A percentile compares a stretch with the other conserved stretches of the same genome.
These are phyloP conservation scores for Leptographium flavum DNA, from an alignment of 2,329 filamentous ascomycete species.

Conservation along the genomic window DNA sequence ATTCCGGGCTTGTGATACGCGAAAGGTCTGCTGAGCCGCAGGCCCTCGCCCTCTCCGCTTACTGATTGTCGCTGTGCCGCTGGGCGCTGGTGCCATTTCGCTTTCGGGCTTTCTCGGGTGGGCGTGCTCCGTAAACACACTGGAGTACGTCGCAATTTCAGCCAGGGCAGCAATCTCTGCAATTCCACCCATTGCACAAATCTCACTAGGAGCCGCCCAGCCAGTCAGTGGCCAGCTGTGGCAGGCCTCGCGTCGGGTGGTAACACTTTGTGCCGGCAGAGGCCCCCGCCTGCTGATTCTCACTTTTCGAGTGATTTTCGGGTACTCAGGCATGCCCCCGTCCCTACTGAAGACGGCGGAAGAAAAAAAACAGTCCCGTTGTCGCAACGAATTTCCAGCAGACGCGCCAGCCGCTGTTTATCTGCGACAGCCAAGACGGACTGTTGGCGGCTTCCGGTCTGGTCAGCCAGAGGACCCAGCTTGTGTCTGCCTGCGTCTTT, in stretches of 20 bases:
- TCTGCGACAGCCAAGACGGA: no score
- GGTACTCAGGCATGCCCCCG: constrained; percentile 9
- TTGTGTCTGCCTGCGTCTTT: no score
- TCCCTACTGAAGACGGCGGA: background rate
- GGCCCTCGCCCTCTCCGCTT: background rate
- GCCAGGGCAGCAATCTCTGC: no score
- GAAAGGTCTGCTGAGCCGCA: background rate
- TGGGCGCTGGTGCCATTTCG: background rate
- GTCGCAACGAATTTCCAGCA: no score
- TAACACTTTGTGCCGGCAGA: background rate
- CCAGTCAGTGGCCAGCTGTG: constrained; percentile 1
- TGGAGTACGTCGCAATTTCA: no score
- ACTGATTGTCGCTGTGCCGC: background rate
- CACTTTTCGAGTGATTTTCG: constrained; percentile 7
- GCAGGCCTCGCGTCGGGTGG: background rate
- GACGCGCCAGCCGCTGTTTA: no score
- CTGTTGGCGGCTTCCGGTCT: no score
- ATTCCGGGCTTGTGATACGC: background rate
- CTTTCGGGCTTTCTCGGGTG: constrained; percentile 2
- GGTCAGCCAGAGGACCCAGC: no score
- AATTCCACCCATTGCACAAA: no score
- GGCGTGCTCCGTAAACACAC: no score
- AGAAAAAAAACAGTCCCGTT: no score
- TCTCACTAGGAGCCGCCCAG: background rate
- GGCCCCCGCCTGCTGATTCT: background rate